Conservation (phyloP, 306 rosid genomes). For the Acacia crassicarpa region DNA sequence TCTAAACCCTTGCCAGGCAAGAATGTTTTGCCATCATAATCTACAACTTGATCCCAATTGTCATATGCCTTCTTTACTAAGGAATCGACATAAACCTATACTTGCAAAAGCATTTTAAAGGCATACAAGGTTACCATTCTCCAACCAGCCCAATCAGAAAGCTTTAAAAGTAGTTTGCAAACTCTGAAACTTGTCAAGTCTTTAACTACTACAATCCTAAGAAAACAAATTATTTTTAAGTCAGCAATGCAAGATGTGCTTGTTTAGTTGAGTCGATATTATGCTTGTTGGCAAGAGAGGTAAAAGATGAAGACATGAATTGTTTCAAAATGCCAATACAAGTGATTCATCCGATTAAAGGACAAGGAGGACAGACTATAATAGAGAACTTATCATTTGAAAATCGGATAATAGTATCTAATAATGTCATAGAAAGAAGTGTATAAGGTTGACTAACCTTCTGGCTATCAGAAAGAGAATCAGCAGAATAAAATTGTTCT, state of each 20-base stretch:
- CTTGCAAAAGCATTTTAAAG: constrained; percentile 34
- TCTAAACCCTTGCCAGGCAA: constrained; percentile 49
- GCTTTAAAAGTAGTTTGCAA: constrained; percentile 21
- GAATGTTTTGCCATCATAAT: constrained; percentile 91
- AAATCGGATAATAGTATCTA: constrained; percentile 4
- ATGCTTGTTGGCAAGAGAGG: constrained; percentile 6
- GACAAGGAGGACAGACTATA: constrained; percentile 4
- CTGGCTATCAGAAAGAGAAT: constrained; percentile 85
- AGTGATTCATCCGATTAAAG: constrained; percentile 4
- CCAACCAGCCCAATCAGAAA: constrained; percentile 12
- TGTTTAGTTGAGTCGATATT: not conserved
- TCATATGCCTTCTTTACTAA: constrained; percentile 96
- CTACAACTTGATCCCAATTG: constrained; percentile 85
- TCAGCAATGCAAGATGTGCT: constrained; percentile 7
- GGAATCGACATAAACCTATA: constrained; percentile 87
- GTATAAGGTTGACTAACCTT: constrained; percentile 57
- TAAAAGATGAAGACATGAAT: constrained; percentile 9
- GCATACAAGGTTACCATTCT: constrained; percentile 24
- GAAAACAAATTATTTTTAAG: constrained; percentile 3
- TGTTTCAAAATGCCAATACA: constrained; percentile 25
- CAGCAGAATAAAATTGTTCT: constrained; percentile 79
- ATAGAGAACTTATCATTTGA: constrained; percentile 9
- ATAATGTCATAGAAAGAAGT: constrained; percentile 4
- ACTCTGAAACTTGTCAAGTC: constrained; percentile 15
- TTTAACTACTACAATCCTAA: constrained; percentile 12